Base-by-base conservation (phyloP, 805 yeast species). In the Sugiyamaella boreocaroliniensis region DNA sequence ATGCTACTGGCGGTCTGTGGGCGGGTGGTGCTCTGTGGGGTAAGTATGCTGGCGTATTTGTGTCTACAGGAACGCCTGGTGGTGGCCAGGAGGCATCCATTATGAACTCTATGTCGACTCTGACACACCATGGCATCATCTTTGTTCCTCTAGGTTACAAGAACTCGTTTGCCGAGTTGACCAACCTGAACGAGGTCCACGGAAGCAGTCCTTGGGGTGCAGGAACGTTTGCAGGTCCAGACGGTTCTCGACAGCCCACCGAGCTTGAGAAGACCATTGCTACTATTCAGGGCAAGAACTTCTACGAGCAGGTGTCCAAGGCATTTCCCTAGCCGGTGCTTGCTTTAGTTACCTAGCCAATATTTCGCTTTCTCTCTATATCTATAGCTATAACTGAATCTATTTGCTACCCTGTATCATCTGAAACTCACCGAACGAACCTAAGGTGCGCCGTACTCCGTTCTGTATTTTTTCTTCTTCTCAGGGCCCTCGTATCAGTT, bases 161-260 rank as follows among this genome's bases (percentile, higher is more conserved):
- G 57, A 67, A 73, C 56, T 72, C 77, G 4, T 83, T 82, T 68
- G 76, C 77, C 10, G 76, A 76, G 59, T 63, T 83, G 58, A 70
- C 85, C 43, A 75, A 75, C 69, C 63, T 83, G 44, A 78, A 76
- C 2, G 89, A 85, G 71, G 76, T 80, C 48, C 95, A 85, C 66
- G 95, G 95, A 58, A 86, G 86, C 52, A 79, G 89, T 19, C 80
- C 95, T 45, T 88, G 89, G 89, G 96, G 95, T 67, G 85, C 95
- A 34, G 95, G 95, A 60, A 72, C 86, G 40, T 74, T 77, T 63
- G 89, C 95, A 29, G 86, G 81, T 48, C 74, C 77, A 49, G 92
- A 85, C 64, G 95, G 95, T 48, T 78, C 86, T 7, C 81, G 95
- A 73, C 72, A 74, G 61, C 85, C 89, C 34, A 61, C 82, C 43